Conservation (phyloP, 2,329 filamentous ascomycete species). For the Furcasterigmium furcatum region DNA sequence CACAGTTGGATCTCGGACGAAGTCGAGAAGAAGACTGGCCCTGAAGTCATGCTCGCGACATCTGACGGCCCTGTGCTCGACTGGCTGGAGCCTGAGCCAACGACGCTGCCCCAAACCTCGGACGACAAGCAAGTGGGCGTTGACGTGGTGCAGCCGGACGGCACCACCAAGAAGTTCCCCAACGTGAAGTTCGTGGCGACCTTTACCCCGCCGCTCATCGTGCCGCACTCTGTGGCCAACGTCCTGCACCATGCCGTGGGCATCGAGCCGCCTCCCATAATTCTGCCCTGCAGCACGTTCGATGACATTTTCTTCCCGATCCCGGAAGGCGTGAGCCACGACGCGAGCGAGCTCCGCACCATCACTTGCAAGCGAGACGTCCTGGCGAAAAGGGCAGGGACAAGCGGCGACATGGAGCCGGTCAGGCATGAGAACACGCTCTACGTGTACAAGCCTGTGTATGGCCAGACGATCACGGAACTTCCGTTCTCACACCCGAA, state of each 20-base stretch:
- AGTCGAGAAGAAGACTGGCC: constrained; percentile 55
- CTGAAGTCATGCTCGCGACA: constrained; percentile 33
- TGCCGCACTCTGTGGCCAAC: constrained; percentile 62
- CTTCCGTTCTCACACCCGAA: constrained; percentile 76
- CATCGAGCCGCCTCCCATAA: constrained; percentile 33
- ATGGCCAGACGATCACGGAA: constrained; percentile 62
- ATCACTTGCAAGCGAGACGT: constrained; percentile 48
- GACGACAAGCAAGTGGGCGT: constrained; percentile 47
- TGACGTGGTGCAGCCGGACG: constrained; percentile 45
- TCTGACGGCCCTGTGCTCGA: constrained; percentile 46
- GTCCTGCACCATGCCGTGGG: constrained; percentile 59
- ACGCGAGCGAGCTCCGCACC: constrained; percentile 55
- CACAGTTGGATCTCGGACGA: constrained; percentile 69
- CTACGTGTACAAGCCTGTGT: constrained; percentile 70
- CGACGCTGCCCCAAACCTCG: constrained; percentile 47
- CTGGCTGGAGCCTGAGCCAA: constrained; percentile 71
- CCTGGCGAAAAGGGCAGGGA: constrained; percentile 31
- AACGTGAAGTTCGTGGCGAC: constrained; percentile 72
- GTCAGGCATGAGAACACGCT: constrained; percentile 57
- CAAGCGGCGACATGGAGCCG: constrained; percentile 20
- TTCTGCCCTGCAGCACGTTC: constrained; percentile 42
- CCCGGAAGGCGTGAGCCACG: constrained; percentile 41
- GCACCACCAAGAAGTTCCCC: constrained; percentile 52
- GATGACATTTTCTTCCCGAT: constrained; percentile 58
- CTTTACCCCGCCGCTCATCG: constrained; percentile 70